Conservation (phyloP, 768 basidiomycete species). For the Phaeolepiota aurea region DNA sequence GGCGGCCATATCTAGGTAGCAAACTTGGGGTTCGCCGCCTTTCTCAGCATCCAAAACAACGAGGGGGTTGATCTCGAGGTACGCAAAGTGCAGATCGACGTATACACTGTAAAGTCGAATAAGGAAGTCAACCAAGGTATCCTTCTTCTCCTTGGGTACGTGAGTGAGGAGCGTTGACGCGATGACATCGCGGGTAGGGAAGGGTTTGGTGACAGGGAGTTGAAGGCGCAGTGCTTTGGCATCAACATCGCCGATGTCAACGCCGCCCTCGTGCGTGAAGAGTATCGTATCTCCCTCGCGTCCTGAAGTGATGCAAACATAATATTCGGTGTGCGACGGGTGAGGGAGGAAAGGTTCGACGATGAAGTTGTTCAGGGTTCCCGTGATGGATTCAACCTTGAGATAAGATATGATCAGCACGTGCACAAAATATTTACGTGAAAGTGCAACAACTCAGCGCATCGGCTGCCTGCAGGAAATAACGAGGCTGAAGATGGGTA, state of each 20-base stretch:
- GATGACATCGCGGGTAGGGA: conserved; percentile 79
- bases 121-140: conserved; percentile 92
- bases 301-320: conserved; percentile 94
- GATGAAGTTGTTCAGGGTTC: conserved; percentile 95
- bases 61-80: conserved; percentile 99
- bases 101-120: conserved; percentile 94
- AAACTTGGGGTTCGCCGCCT: conserved; percentile 66
- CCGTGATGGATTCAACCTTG: conserved; percentile 90
- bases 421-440: neutral
- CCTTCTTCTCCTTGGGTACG: conserved; percentile 80
- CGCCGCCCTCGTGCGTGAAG: conserved; percentile 98
- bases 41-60: conserved; percentile 81
- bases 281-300: conserved; percentile 95
- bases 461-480: neutral
- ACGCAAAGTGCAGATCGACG: conserved; percentile 98
- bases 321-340: conserved; percentile 89
- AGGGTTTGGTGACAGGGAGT: conserved; percentile 63
- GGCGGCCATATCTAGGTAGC: conserved; percentile 99
- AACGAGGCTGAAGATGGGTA: conserved; percentile 4
- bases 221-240: conserved; percentile 90
- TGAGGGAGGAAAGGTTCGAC: conserved; percentile 99
- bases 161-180: conserved; percentile 69
- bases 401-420: conserved; percentile 10
- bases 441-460: neutral
- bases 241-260: conserved; percentile 97